Base-by-base conservation (phyloP, 2,329 filamentous ascomycete species). In the Penicillium thymicola region DNA sequence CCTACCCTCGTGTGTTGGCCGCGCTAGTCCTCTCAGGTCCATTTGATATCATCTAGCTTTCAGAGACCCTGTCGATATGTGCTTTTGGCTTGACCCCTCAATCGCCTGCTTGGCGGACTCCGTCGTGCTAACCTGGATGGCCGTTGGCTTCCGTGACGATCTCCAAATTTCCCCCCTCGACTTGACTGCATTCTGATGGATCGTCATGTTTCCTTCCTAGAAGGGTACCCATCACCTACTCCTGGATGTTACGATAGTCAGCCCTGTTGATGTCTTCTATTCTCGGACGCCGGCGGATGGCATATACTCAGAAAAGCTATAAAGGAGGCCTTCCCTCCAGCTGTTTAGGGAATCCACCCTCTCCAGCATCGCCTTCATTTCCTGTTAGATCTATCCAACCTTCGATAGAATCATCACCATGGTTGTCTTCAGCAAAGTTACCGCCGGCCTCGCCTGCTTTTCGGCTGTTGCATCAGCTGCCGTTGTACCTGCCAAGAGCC, bases 341-440 rank as follows among this genome's bases (percentile, higher is more conserved):
- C 40, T 30, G 28, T 42, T 58, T 50, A 27, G 18, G 38, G 18
- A 57, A 41, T 48, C 21, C 58, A 56, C 59, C 63, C 59, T 61
- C 55, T 55, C 58, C 57, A 55, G 40, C 57, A 55, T 52, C 51
- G 48, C 50, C 43, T 48, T 56, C 48, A 42, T 34, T 46, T 42
- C 48, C 25, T 43, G 43, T 34, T 38, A 50, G 48, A 46, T 34
- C 51, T 47, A 51, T 60, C 59, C 56, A 52, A 61, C 57, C 16
- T 56, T 59, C 44, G 54, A 48, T 41, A 49, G 37, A 27, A 27
- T 18, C 32, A n/a, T 56, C 63, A 70, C 21, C 25, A 73, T 73
- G 71, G 70, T 73, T 58, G 65, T 71, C 64, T 65, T 73, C 63
- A 70, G 62, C 62, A 70, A 69, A 54, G 50, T 70, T 38, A 65